Percentiles rank a stretch among this genome's conserved stretches.
phyloP scores from a whole-genome alignment of 352 stramenopile genomes.

The Phytophthora constricta region DNA sequence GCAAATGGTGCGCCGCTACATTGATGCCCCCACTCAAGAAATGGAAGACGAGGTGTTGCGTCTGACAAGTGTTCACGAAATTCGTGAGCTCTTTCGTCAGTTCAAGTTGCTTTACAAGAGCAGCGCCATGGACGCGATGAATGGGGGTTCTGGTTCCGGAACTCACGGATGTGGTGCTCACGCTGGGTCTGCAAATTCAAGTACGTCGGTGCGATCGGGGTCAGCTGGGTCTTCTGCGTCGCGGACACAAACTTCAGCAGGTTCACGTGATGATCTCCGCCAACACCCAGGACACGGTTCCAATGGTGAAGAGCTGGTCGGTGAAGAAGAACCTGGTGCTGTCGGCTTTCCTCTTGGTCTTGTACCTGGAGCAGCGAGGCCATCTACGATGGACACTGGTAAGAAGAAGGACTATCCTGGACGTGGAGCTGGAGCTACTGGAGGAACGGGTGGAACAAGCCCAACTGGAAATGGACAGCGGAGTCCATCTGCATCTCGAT shows the following conservation, averaged over 20 bases:
- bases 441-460: neutral
- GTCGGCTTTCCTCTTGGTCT: conserved; percentile 67
- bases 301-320: conserved; percentile 50
- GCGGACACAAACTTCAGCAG: conserved; percentile 56
- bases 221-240: conserved; percentile 66
- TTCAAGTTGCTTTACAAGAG: conserved; percentile 89
- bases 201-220: conserved; percentile 37
- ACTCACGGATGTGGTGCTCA: conserved; percentile 8
- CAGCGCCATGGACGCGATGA: conserved; percentile 36
- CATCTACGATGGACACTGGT: conserved; percentile 68
- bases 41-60: conserved; percentile 78
- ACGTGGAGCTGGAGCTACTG: conserved; percentile 5
- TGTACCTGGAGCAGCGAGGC: conserved; percentile 56
- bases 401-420: conserved; percentile 42
- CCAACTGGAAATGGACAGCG: conserved; percentile 28
- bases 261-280: conserved; percentile 51
- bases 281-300: conserved; percentile 19
- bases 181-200: conserved; percentile 19
- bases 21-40: conserved; percentile 71
- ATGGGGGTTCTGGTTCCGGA: neutral
- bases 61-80: conserved; percentile 90
- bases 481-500: conserved; percentile 47
- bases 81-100: conserved; percentile 92
- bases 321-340: conserved; percentile 62
- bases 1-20: conserved; percentile 73